phyloP scores from a whole-genome alignment of 305 asterid genomes.

The Solanum hybrid region DNA sequence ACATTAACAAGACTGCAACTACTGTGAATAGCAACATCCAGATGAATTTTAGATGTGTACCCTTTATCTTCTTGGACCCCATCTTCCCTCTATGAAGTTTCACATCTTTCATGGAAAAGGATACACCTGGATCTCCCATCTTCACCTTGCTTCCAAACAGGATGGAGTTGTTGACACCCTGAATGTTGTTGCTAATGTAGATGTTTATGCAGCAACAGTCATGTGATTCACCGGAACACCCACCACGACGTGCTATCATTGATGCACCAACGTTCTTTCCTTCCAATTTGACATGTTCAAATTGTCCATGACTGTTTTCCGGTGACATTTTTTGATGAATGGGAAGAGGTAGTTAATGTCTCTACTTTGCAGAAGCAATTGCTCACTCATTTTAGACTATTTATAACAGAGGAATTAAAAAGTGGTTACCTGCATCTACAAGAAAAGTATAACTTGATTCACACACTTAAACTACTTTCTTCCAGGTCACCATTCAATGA shows the following conservation, averaged over 20 bases:
- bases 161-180: conserved; percentile 66
- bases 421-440: conserved; percentile 25
- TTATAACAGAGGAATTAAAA: conserved; percentile 3
- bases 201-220: conserved; percentile 64
- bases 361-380: background rate
- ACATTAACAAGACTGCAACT: background rate
- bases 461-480: conserved; percentile 21
- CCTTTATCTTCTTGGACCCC: conserved; percentile 17
- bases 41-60: conserved; percentile 3
- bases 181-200: conserved; percentile 54
- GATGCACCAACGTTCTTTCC: conserved; percentile 55
- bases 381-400: background rate
- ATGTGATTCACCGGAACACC: conserved; percentile 20
- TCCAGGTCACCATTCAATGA: background rate
- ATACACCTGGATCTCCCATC: conserved; percentile 69
- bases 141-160: conserved; percentile 53
- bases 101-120: conserved; percentile 38
- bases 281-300: conserved; percentile 48
- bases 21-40: conserved; percentile 22
- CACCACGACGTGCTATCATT: conserved; percentile 23
- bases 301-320: conserved; percentile 4
- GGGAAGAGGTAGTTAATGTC: conserved; percentile 19
- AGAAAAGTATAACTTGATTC: conserved; percentile 49
- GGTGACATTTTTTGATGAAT: conserved; percentile 3
- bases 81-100: conserved; percentile 41